Percentiles rank a stretch among this genome's conserved stretches.
These are phyloP conservation scores for Viola pubescens DNA, from an alignment of 441 rosid species.

Conservation along the genomic window DNA sequence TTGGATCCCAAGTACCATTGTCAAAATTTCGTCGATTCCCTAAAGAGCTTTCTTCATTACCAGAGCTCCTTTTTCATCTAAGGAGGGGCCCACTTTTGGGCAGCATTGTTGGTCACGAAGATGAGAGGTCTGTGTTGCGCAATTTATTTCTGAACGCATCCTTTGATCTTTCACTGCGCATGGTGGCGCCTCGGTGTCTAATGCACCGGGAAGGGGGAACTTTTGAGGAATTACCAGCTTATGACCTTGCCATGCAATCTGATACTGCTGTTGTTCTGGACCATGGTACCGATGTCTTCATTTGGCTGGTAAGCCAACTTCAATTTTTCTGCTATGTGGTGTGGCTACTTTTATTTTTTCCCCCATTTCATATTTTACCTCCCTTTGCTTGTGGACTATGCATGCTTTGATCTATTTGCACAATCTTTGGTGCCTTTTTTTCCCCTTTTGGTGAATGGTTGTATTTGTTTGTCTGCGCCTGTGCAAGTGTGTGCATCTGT, in stretches of 20 bases:
- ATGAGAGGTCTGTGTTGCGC: conserved; percentile 79
- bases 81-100: conserved; percentile 86
- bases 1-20: conserved; percentile 74
- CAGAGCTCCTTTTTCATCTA: conserved; percentile 86
- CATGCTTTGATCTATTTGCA: conserved; percentile 4
- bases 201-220: conserved; percentile 97
- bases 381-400: conserved; percentile 8
- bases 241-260: conserved; percentile 94
- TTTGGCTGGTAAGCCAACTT: conserved; percentile 76
- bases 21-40: conserved; percentile 80
- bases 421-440: neutral
- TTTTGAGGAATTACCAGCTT: conserved; percentile 85
- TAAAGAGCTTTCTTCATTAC: conserved; percentile 64
- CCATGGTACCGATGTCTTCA: conserved; percentile 94
- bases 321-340: conserved; percentile 9
- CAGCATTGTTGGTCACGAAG: conserved; percentile 93
- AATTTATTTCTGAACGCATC: conserved; percentile 83
- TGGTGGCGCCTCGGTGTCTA: conserved; percentile 90
- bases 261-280: conserved; percentile 93
- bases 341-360: conserved; percentile 11
- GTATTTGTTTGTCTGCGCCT: too few species aligned
- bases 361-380: conserved; percentile 8
- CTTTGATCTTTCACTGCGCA: conserved; percentile 81
- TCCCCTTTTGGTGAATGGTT: neutral
- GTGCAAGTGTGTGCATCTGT: too few species aligned